These are phyloP conservation scores for Hemerocallis citrina DNA, from an alignment of 106 monocot species.

Conservation along the genomic window DNA sequence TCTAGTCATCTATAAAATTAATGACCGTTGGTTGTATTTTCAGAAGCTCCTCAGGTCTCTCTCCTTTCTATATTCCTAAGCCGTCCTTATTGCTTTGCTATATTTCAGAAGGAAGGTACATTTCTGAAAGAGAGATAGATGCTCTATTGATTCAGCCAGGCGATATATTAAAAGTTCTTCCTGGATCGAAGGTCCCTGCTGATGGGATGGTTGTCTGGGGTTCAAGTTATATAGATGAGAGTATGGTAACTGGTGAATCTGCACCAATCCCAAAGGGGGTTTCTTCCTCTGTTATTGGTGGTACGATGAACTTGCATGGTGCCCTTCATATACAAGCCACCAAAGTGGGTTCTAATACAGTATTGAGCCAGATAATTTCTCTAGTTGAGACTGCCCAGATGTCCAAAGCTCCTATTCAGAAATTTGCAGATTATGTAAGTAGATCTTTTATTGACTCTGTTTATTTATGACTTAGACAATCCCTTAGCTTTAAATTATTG, in stretches of 20 bases:
- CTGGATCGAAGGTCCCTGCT: constrained; percentile 84
- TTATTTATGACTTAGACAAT: neutral
- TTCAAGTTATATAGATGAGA: constrained; percentile 84
- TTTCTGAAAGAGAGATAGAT: constrained; percentile 85
- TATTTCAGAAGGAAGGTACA: constrained; percentile 49
- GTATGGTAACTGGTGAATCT: constrained; percentile 98
- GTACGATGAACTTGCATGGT: constrained; percentile 93
- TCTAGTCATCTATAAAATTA: neutral
- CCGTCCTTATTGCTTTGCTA: constrained; percentile 1
- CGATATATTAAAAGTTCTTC: constrained; percentile 80
- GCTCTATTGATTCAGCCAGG: constrained; percentile 76
- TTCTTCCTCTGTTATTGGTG: constrained; percentile 71
- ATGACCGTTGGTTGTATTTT: no score
- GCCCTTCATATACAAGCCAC: constrained; percentile 72
- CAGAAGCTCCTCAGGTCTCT: neutral
- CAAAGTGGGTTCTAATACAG: constrained; percentile 76
- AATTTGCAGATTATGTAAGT: constrained; percentile 96
- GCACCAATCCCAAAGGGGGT: constrained; percentile 53
- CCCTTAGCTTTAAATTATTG: neutral
- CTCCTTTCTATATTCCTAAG: neutral
- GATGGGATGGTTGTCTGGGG: constrained; percentile 89
- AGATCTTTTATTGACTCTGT: no score
- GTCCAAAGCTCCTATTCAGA: constrained; percentile 98
- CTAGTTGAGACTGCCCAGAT: constrained; percentile 96
- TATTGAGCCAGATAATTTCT: constrained; percentile 88